Conservation (phyloP, 106 monocot genomes). For the Triglochin maritima region DNA sequence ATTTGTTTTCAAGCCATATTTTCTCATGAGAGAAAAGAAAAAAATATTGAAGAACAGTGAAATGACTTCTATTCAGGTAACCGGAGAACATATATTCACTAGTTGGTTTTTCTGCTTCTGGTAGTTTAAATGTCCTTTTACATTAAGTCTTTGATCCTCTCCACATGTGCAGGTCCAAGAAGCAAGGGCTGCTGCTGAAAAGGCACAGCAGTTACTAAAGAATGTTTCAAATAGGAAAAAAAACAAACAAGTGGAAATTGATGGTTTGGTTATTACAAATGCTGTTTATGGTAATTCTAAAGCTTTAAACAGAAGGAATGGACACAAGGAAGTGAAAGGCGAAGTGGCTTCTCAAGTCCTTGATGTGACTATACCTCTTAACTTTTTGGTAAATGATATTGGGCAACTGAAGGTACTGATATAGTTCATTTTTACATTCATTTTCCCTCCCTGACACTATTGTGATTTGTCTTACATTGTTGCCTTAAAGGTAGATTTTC, state of each 20-base stretch:
- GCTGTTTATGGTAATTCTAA: conserved; percentile 75
- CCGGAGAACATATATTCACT: background rate
- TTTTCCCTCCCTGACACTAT: background rate
- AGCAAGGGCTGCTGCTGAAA: conserved; percentile 70
- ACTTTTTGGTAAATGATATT: conserved; percentile 67
- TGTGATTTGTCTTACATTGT: background rate
- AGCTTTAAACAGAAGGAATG: conserved; percentile 30
- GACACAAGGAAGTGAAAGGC: conserved; percentile 25
- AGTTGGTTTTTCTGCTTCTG: background rate
- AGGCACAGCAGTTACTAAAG: conserved; percentile 68
- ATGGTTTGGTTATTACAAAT: conserved; percentile 69
- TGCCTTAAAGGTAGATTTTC: too few relatives aligned
- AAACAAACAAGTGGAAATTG: conserved; percentile 66
- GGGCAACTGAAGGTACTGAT: conserved; percentile 71
- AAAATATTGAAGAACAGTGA: conserved; percentile 57
- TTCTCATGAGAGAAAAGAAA: conserved; percentile 41
- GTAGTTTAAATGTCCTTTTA: background rate
- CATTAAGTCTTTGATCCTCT: background rate
- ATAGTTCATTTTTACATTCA: background rate
- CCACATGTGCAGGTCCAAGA: conserved; percentile 46
- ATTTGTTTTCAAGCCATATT: conserved; percentile 66
- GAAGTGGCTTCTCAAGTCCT: conserved; percentile 51
- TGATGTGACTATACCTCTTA: conserved; percentile 81
- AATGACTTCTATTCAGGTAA: conserved; percentile 49
- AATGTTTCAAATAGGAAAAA: conserved; percentile 79